Base-by-base conservation (phyloP, 805 yeast species). In the Wickerhamiella brachini region DNA sequence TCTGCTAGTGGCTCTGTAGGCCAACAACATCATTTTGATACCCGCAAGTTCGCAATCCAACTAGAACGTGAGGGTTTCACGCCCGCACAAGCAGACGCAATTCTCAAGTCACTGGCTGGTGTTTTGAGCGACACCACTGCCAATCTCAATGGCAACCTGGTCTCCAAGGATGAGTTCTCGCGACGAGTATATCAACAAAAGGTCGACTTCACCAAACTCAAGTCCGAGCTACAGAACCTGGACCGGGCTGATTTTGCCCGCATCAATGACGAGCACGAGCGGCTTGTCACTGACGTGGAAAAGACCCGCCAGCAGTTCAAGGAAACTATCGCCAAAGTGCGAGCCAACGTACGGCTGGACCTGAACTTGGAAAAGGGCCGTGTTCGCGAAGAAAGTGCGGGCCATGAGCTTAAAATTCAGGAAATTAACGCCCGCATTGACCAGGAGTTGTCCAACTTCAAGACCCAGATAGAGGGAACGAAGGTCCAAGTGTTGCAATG, bases 401-500 rank as follows among this genome's bases (percentile, higher is more conserved):
- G 82, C 55, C 96, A 90, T 66, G 97, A 90, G 66, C 76, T 87
- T 65, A 87, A 88, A 65, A 86, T 93, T 53, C 93, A 87, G 65
- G 98, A 93, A 62, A 87, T 95, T 2, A 94, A 88, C 63, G 86
- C 96, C 3, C 75, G 95, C 56, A 89, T 93, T 50, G 97, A 93
- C 65, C 95, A 93, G 67, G 98, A 93, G 62, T 83, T 93, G 24
- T 83, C 90, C 41, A 90, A 93, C 64, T 85, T 93, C 79, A 89
- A 85, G 67, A 85, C 89, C 74, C 96, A 90, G 68, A 88, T 93
- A 57, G 95, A 93, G 62, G 80, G 86, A 44, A 95, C 90, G 31
- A 93, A 93, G 70, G 86, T 95, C 1, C 97, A 93, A 65, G 97
- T 93, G 48, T 79, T 88, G 81, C 98, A 93, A 68, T 93, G 98